Evolutionary conservation across 768 basidiomycete genomes (phyloP), one percentile per base, ranked within the genome.

Genomic region (Leccinum ochraceum): DNA sequence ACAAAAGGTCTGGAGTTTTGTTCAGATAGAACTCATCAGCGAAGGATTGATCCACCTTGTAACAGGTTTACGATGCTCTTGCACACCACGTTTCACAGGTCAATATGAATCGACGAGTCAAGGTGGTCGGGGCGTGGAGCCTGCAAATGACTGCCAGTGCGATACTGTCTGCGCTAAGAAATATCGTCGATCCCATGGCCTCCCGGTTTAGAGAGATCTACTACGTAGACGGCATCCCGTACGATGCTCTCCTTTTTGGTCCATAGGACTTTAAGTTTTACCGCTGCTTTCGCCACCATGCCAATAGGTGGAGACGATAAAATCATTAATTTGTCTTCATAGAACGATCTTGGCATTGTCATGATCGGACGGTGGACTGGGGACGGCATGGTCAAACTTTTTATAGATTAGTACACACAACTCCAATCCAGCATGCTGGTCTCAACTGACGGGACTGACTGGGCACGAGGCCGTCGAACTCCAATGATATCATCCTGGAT

Each of bases 71-170:
- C 72, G 91, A 93, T 54, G 96, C 97, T 10, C 81, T 99, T 59
- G 96, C 96, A 10, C 87, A 94, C 72, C 97, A 98, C 76, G 96
- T 99, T 54, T 87, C 89, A 2, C 92, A 94, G 66, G 88, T 86
- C 26, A 93, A 95, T 70, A 87, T 92, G 79, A 91, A 94, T 69
- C 86, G 92, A 58, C 87, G 95, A 14, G 85, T 97, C 71, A 91
- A 88, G 75, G 91, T 88, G 3, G 94, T 99, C 64, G 89, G 93
- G 61, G 77, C 94, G 8, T 99, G 97, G 97, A 94, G 91, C 69
- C 80, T 98, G 24, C 95, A 97, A 74, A 88, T 91, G 83, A 95
- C 95, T 1, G 93, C 94, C 2, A 88, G 86, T 58, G 89, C 90
- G n/a, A 83, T 95, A 53, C 78, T 98, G 61, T 82, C 86, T 52